Evolutionary conservation across 495 filamentous ascomycete species (phyloP), one percentile per base, ranked within the genome.

Genomic region (Acidomyces sp.): DNA sequence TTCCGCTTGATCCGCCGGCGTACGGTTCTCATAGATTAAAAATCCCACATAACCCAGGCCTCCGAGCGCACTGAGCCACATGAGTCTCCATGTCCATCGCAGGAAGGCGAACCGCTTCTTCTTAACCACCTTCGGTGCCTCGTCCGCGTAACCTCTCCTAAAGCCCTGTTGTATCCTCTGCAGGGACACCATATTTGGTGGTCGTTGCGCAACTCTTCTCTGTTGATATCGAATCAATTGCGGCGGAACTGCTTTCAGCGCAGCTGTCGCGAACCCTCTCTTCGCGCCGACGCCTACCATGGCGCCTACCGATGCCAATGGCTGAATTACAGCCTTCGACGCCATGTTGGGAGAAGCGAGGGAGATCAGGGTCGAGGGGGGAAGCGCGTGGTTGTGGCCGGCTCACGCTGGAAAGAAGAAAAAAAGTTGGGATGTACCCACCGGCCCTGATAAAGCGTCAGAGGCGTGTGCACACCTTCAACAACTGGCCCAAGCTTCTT

Each of bases 1-100:
- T 41, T 75, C 70, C 27, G 69, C 62, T 66, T 96, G 90, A 23
- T 90, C 80, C 13, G 70, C 71, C 5, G 88, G 90, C 60, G 87
- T 71, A 43, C 85, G 76, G 48, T 81, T 74, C 22, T 73, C 62
- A 60, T 84, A 93, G 58, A 95, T 80, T 50, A 73, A 75, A 60
- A 85, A 94, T 39, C 74, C 77, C 37, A 90, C 59, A 46, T 75
- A 81, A 33, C 64, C 82, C 26, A 77, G 56, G 38, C 83, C 70
- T 46, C 64, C 77, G 43, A 93, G 51, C 41, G 71, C 63, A 33
- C 77, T 72, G 39, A 90, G 56, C 56, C 82, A 82, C 23, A 77
- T 80, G 51, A 77, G 50, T 43, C 92, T 72, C 82, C 83, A 96
- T 47, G 75, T 63, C 74, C 73, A 83, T 53, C 65, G 65, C 45